These are phyloP conservation scores for Rhinocladiella similis DNA, from an alignment of 2,329 filamentous ascomycete genomes.

Conservation along the genomic window DNA sequence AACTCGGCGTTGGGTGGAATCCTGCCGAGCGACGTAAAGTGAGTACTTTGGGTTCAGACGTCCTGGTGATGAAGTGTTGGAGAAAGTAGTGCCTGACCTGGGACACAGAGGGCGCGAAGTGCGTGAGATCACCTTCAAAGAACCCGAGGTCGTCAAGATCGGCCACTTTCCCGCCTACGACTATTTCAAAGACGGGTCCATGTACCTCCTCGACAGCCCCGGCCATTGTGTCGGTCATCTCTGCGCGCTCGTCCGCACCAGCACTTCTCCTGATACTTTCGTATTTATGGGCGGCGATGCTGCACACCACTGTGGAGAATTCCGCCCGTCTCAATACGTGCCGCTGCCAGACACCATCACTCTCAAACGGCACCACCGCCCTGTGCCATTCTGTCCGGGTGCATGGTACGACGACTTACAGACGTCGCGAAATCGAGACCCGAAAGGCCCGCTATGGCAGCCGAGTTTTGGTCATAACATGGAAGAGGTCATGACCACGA, in stretches of 20 bases:
- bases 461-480: conserved; percentile 31
- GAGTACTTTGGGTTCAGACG: conserved; percentile 32
- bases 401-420: conserved; percentile 11
- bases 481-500: conserved; percentile 27
- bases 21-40: conserved; percentile 25
- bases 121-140: conserved; percentile 24
- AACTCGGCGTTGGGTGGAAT: conserved; percentile 23
- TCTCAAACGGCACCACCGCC: conserved; percentile 1
- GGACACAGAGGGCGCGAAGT: conserved; percentile 26
- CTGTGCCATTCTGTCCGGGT: conserved; percentile 6
- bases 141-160: conserved; percentile 15
- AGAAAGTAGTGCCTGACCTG: neutral
- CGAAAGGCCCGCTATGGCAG: conserved; percentile 23
- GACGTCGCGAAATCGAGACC: conserved; percentile 5
- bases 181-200: conserved; percentile 40
- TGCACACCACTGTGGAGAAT: conserved; percentile 42
- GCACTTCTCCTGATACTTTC: conserved; percentile 36
- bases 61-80: conserved; percentile 28
- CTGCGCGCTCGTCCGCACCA: conserved; percentile 49
- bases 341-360: conserved; percentile 35
- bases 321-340: conserved; percentile 38
- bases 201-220: conserved; percentile 48
- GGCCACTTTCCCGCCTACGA: conserved; percentile 43
- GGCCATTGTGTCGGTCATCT: conserved; percentile 51
- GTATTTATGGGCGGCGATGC: conserved; percentile 47